These are phyloP conservation scores for Cyathus striatus DNA, from an alignment of 768 basidiomycete genomes.

Conservation along the genomic window DNA sequence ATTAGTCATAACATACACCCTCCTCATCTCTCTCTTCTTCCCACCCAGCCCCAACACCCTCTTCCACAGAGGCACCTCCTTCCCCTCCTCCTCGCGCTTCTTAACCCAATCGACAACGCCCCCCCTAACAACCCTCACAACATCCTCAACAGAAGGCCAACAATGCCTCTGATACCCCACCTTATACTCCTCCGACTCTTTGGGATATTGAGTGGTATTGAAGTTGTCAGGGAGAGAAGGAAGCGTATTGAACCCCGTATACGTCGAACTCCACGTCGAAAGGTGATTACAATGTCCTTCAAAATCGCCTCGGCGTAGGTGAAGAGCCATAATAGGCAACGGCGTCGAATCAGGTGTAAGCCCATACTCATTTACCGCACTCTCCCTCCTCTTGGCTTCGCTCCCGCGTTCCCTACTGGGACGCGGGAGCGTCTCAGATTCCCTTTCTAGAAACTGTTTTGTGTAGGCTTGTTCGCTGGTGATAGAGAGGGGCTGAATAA, in stretches of 20 bases:
- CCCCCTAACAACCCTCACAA: slow-evolving; percentile 35
- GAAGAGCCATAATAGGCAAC: slow-evolving; percentile 49
- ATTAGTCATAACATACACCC: slow-evolving; percentile 65
- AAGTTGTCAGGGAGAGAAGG: slow-evolving; percentile 45
- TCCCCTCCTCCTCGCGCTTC: slow-evolving; percentile 1
- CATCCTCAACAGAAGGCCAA: slow-evolving; percentile 44
- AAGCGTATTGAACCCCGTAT: slow-evolving; percentile 50
- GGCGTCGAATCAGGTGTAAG: slow-evolving; percentile 9
- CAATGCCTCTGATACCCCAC: slow-evolving; percentile 39
- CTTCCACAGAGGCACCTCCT: neutral
- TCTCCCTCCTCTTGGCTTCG: neutral
- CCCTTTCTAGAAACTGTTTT: neutral
- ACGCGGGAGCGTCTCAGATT: neutral
- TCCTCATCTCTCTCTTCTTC: slow-evolving; percentile 22
- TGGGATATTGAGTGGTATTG: slow-evolving; percentile 10
- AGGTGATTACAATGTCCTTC: slow-evolving; percentile 41
- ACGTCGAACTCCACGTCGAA: slow-evolving; percentile 31
- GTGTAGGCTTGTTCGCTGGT: slow-evolving; percentile 2
- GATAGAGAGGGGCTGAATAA: slow-evolving; percentile 11
- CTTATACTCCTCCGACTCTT: slow-evolving; percentile 7
- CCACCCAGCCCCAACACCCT: neutral
- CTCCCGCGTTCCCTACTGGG: neutral
- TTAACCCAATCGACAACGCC: slow-evolving; percentile 18
- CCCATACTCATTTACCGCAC: no score
- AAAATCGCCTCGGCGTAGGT: slow-evolving; percentile 56